Base-by-base conservation (phyloP, 768 basidiomycete species). In the Phylloporus sp. region DNA sequence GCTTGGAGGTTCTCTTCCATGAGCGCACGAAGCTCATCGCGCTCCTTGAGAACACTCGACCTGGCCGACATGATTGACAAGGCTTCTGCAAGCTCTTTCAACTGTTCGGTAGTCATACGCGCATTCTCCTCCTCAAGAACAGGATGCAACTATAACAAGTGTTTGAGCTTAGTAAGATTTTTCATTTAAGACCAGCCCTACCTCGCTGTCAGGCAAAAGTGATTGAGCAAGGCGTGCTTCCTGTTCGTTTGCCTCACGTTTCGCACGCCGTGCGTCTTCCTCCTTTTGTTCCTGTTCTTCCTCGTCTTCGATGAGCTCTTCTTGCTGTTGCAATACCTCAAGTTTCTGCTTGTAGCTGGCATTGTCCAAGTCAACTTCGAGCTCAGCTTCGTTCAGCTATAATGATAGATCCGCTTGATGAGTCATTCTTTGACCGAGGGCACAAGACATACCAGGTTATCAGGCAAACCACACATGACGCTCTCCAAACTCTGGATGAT, bases 271-370 rank as follows among this genome's bases (percentile, higher is more conserved):
- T n/a, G 91, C 88, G 65, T 89, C 84, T 67, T 93, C 89, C 67
- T 92, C 91, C 72, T 94, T 88, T 70, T 95, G 86, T 56, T 99
- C 97, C 70, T 99, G 97, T 67, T 97, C 97, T 57, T 94, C 84
- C 72, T 99, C 97, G 68, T 99, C 97, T 66, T 99, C 95, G 66
- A 99, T 99, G 55, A 99, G 91, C 69, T 99, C 97, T 67, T 99
- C 91, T 70, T 99, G 97, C 62, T 99, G 91, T 61, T 97, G 92
- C 66, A 99, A 74, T 23, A 99, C 95, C 56, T 98, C 97, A 49
- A 99, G 81, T 72, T 95, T 97, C 76, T 98, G 91, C 76, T 97
- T 95, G 80, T 97, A 97, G 62, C 85, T 91, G 20, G 93, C 92
- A 45, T 86, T 86, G 35, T 95, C 95, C 22, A 87, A 90, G 59